phyloP scores from a whole-genome alignment of 768 basidiomycete genomes.

The Tulasnella sp. region DNA sequence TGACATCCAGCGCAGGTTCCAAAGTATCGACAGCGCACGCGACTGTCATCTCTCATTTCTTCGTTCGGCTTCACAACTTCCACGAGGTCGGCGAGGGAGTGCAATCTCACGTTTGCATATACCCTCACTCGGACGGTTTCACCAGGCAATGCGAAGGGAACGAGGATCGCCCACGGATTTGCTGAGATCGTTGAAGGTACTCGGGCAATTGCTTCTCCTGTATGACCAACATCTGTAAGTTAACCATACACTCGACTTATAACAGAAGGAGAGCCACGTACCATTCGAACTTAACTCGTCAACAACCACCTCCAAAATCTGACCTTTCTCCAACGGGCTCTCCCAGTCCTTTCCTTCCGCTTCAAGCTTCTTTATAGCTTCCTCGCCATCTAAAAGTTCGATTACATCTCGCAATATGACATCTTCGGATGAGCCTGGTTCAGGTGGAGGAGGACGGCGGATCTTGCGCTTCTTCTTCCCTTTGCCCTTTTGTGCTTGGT shows the following conservation, averaged over 20 bases:
- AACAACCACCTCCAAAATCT: constrained; percentile 70
- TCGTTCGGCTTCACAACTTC: constrained; percentile 65
- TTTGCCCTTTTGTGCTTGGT: constrained; percentile 1
- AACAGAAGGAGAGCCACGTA: constrained; percentile 41
- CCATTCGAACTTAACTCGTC: constrained; percentile 66
- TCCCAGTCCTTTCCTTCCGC: constrained; percentile 58
- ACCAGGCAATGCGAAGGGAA: constrained; percentile 83
- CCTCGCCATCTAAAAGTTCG: constrained; percentile 63
- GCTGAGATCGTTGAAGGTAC: constrained; percentile 49
- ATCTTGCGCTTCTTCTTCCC: constrained; percentile 44
- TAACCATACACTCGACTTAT: not conserved
- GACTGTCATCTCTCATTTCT: constrained; percentile 64
- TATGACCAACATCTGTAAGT: not conserved
- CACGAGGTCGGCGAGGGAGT: constrained; percentile 77
- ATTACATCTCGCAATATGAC: constrained; percentile 74
- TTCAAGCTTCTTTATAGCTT: constrained; percentile 54
- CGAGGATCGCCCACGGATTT: constrained; percentile 75
- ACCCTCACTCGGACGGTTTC: constrained; percentile 77
- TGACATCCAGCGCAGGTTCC: constrained; percentile 91
- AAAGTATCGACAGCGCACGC: constrained; percentile 84
- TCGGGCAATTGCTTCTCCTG: constrained; percentile 71
- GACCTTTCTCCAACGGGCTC: constrained; percentile 60
- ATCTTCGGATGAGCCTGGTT: constrained; percentile 71
- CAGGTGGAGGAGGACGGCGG: constrained; percentile 51
- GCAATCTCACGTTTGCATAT: constrained; percentile 67